Evolutionary conservation across 2,329 filamentous ascomycete species (phyloP).

Genomic region (Tolypocladium pustulatum): DNA sequence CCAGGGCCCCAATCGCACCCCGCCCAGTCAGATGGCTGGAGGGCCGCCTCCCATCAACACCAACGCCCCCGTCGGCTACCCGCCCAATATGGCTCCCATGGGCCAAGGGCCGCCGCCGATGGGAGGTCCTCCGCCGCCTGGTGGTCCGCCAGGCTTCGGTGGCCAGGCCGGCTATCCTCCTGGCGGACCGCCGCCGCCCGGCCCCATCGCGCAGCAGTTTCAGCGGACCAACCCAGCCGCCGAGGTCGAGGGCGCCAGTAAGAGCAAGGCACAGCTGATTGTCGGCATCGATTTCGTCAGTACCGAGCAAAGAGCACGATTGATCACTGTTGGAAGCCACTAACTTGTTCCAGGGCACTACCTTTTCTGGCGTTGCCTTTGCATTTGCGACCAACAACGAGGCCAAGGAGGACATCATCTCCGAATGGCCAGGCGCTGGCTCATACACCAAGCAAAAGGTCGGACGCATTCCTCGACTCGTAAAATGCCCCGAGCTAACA

Average conservation of each 20-base stretch:
- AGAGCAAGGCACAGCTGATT: constrained; percentile 93
- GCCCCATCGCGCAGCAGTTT: constrained; percentile 30
- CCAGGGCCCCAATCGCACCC: constrained; percentile 40
- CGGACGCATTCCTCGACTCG: neutral
- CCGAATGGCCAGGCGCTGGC: constrained; percentile 95
- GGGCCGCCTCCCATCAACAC: constrained; percentile 60
- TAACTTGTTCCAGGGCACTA: constrained; percentile 60
- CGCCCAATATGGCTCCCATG: constrained; percentile 39
- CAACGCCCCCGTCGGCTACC: constrained; percentile 49
- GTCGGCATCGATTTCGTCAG: constrained; percentile 97
- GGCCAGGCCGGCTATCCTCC: constrained; percentile 36
- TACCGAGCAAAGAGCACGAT: constrained; percentile 1
- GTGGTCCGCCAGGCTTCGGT: constrained; percentile 33
- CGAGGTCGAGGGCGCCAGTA: constrained; percentile 79
- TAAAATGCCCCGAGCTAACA: neutral
- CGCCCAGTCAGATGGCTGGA: constrained; percentile 50
- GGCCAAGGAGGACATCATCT: constrained; percentile 96
- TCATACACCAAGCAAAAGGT: constrained; percentile 99
- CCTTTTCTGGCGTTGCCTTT: constrained; percentile 94
- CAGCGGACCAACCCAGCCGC: constrained; percentile 39
- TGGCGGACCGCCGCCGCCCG: constrained; percentile 28
- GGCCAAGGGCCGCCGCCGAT: constrained; percentile 30
- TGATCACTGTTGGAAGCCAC: neutral
- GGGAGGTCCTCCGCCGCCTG: constrained; percentile 26
- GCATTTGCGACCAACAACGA: constrained; percentile 96